Evolutionary conservation across 108 stramenopile genomes (phyloP).

Genomic region (Fistulifera pelliculosa): DNA sequence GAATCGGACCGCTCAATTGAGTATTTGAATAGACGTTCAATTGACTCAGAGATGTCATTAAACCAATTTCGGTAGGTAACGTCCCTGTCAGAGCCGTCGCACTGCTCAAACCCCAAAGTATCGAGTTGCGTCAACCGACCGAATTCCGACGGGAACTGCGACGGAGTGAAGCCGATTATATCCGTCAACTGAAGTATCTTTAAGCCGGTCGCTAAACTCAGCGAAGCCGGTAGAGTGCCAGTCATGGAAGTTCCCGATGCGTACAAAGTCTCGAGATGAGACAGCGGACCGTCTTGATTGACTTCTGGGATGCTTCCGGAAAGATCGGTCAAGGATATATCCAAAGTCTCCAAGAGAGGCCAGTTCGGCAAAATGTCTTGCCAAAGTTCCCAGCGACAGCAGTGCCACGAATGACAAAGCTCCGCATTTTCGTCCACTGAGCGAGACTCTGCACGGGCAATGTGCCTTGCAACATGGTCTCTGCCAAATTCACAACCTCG

Average conservation of each 20-base stretch:
- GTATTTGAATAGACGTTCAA: conserved; percentile 22
- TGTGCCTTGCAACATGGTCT: conserved; percentile 21
- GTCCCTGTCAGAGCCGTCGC: conserved; percentile 22
- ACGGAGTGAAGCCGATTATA: conserved; percentile 20
- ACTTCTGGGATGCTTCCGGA: not conserved
- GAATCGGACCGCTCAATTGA: conserved; percentile 27
- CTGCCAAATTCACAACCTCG: conserved; percentile 19
- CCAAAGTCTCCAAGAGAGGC: not conserved
- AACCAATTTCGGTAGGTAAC: conserved; percentile 51
- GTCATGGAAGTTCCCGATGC: not conserved
- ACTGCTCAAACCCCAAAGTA: conserved; percentile 25
- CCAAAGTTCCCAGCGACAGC: not conserved
- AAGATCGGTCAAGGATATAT: not conserved
- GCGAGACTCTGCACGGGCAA: conserved; percentile 15
- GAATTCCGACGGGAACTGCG: conserved; percentile 41
- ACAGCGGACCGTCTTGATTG: not conserved
- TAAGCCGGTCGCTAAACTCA: not conserved
- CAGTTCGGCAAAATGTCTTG: not conserved
- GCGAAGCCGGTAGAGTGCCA: not conserved
- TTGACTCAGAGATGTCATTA: conserved; percentile 36
- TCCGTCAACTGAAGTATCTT: not conserved
- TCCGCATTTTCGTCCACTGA: conserved; percentile 23
- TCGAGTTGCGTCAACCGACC: conserved; percentile 39
- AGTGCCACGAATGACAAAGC: not conserved
- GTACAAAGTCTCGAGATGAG: not conserved